Base-by-base conservation (phyloP, 1,284 basidiomycete species). In the Tranzscheliella williamsii region DNA sequence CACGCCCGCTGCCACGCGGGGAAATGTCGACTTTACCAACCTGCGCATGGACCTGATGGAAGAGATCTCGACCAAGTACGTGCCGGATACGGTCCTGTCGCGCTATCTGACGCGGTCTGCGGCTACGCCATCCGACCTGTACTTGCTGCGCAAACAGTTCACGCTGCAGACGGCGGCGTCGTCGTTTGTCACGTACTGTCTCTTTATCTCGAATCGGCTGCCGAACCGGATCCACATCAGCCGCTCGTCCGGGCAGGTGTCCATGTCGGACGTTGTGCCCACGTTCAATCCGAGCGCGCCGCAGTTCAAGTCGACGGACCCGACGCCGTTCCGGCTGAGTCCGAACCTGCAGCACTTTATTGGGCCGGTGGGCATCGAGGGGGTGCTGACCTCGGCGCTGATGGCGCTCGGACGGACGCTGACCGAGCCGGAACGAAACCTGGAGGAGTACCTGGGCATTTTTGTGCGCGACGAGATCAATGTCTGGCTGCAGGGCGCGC, bases 81-180 rank as follows among this genome's bases (percentile, higher is more conserved):
- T 95, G 18, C 93, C 95, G 4, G 90, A 96, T 47, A 88, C 87
- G 50, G 84, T 98, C 29, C 81, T 99, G 24, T 86, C 85, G 4
- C 72, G 95, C 89, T 98, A 91, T 78, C 90, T 98, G 86, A 83
- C 86, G 34, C 85, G 85, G 38, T 88, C 87, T 20, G 95, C 96
- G 90, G 81, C 83, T 22, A 84, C 84, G 4, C 86, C 94, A 2
- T 85, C 85, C 51, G 91, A 95, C 67, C 83, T 98, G 5, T 99
- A 94, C 93, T 84, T 90, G 56, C 91, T 97, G 85, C 86, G 95
- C 60, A 98, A 96, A 81, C 91, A 96, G 78, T 96, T 98, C 79
- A 88, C 93, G 9, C 80, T 89, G 33, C 93, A 98, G 76, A 83
- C 91, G 33, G 91, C 95, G 0, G 84, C 90, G 0, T 86, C 85